phyloP scores from a whole-genome alignment of 2,329 filamentous ascomycete species.

The Phyllosticta citribraziliensis region DNA sequence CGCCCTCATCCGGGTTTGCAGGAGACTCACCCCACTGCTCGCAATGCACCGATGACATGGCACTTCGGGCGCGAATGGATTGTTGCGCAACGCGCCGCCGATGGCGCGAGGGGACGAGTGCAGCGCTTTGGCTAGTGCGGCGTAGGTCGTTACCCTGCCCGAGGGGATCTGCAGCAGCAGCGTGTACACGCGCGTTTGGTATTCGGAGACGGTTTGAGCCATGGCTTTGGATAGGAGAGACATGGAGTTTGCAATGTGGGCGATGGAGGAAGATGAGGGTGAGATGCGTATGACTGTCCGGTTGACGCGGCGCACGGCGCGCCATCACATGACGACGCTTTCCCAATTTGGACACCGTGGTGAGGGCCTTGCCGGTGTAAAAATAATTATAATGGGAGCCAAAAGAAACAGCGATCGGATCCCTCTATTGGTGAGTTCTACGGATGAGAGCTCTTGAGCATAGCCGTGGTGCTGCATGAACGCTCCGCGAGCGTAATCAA shows the following conservation, averaged over 20 bases:
- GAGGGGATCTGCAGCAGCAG: conserved; percentile 67
- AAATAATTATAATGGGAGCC: too few species aligned
- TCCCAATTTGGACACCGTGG: too few species aligned
- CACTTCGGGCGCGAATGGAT: conserved; percentile 73
- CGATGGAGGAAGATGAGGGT: too few species aligned
- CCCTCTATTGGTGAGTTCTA: too few species aligned
- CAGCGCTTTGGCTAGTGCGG: conserved; percentile 57
- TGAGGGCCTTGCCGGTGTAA: too few species aligned
- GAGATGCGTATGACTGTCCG: too few species aligned
- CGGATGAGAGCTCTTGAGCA: too few species aligned
- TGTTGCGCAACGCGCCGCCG: conserved; percentile 64
- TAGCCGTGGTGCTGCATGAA: too few species aligned
- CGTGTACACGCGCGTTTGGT: conserved; percentile 49
- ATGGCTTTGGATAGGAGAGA: not conserved
- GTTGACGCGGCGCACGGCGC: too few species aligned
- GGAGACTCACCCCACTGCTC: conserved; percentile 48
- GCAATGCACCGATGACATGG: conserved; percentile 77
- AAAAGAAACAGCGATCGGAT: too few species aligned
- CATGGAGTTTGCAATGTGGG: not conserved
- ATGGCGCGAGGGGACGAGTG: conserved; percentile 65
- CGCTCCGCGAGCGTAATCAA: too few species aligned
- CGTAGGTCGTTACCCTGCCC: conserved; percentile 71
- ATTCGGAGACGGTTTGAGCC: conserved; percentile 22
- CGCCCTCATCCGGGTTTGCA: not conserved
- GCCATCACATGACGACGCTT: too few species aligned